phyloP scores from a whole-genome alignment of 352 stramenopile species.

The Lagenidium giganteum region DNA sequence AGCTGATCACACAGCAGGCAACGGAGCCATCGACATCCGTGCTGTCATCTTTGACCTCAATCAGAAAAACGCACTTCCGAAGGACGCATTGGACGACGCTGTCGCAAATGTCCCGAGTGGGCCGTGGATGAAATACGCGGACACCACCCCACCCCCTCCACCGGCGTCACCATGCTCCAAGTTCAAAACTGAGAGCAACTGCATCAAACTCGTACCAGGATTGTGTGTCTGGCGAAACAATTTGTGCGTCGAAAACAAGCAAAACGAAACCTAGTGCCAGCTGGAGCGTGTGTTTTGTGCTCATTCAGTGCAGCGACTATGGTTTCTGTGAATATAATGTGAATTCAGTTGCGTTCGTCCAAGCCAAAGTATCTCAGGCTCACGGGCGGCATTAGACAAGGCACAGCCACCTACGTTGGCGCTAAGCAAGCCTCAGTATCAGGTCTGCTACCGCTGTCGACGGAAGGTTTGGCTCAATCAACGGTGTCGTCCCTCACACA shows the following conservation, averaged over 20 bases:
- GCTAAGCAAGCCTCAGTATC: too few relatives aligned
- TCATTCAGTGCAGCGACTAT: too few relatives aligned
- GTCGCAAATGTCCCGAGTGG: slow-evolving; percentile 12
- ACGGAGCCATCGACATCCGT: slow-evolving; percentile 28
- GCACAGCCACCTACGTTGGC: too few relatives aligned
- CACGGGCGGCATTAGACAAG: too few relatives aligned
- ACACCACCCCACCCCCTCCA: slow-evolving; percentile 6
- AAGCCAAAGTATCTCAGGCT: too few relatives aligned
- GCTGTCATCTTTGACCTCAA: slow-evolving; percentile 25
- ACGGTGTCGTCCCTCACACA: too few relatives aligned
- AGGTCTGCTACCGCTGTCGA: too few relatives aligned
- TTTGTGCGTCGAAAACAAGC: slow-evolving; percentile 7
- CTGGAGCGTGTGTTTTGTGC: too few relatives aligned
- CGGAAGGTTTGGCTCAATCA: too few relatives aligned
- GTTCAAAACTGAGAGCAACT: slow-evolving; percentile 5
- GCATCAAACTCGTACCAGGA: slow-evolving; percentile 5
- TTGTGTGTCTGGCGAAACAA: slow-evolving; percentile 5
- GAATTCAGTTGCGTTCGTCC: too few relatives aligned
- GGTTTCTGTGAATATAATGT: too few relatives aligned
- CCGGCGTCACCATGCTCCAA: slow-evolving; percentile 5
- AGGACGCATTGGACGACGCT: slow-evolving; percentile 19
- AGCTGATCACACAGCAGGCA: slow-evolving; percentile 10
- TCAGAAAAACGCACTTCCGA: slow-evolving; percentile 17
- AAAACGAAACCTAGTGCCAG: too few relatives aligned
- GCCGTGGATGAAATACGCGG: slow-evolving; percentile 14